Conservation (phyloP, 164 flowering plant genomes). For the Liquidambar formosana region DNA sequence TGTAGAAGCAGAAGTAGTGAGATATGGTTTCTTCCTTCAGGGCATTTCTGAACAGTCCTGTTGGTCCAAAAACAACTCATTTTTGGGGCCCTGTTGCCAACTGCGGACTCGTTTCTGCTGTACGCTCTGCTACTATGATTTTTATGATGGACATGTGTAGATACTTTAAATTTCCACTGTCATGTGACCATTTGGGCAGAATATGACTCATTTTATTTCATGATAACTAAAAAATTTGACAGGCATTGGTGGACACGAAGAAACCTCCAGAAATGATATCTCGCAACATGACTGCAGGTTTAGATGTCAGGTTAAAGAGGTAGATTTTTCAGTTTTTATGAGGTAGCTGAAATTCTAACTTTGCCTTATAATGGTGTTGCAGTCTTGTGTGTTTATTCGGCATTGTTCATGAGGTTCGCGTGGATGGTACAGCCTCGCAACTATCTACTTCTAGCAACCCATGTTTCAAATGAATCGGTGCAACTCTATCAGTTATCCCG, state of each 20-base stretch:
- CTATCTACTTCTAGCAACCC: conserved; percentile 85
- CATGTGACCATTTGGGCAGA: no score
- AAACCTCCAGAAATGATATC: conserved; percentile 97
- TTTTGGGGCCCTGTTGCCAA: conserved; percentile 89
- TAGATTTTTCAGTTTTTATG: neutral
- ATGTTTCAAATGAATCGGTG: conserved; percentile 92
- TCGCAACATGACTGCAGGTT: conserved; percentile 95
- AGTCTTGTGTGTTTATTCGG: conserved; percentile 94
- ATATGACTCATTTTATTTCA: neutral
- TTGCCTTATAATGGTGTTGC: conserved; percentile 28
- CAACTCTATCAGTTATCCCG: conserved; percentile 93
- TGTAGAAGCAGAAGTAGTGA: neutral
- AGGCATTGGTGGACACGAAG: conserved; percentile 86
- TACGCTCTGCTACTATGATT: conserved; percentile 25
- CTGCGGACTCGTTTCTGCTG: conserved; percentile 73
- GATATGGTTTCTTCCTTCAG: conserved; percentile 48
- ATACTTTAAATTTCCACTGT: no score
- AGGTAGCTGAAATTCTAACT: neutral
- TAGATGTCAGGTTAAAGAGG: conserved; percentile 1
- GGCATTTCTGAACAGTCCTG: conserved; percentile 72
- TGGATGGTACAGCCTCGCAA: conserved; percentile 99
- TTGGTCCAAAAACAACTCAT: conserved; percentile 87
- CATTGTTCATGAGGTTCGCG: conserved; percentile 93
- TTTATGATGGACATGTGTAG: neutral
- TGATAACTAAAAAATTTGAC: conserved; percentile 12